phyloP scores from a whole-genome alignment of 345 rosid species.

The Moricandia arvensis region DNA sequence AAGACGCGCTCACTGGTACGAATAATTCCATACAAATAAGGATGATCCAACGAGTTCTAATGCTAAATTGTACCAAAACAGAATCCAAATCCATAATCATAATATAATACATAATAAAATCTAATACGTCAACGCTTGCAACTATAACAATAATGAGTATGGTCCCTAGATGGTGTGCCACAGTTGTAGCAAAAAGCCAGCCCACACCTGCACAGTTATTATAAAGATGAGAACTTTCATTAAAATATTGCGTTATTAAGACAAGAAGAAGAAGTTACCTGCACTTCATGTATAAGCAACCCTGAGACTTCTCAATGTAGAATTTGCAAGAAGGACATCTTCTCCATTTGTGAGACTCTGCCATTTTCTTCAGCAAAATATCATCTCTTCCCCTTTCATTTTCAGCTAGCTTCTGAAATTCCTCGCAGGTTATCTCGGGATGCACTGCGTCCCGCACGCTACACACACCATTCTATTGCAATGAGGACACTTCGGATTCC shows the following conservation, averaged over 20 bases:
- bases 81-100: background rate
- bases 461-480: conserved; percentile 55
- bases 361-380: conserved; percentile 46
- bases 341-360: conserved; percentile 43
- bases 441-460: conserved; percentile 53
- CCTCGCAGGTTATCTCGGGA: conserved; percentile 38
- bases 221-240: background rate
- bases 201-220: conserved; percentile 41
- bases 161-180: conserved; percentile 5
- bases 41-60: background rate
- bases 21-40: background rate
- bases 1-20: background rate
- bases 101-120: background rate
- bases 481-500: conserved; percentile 45
- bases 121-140: conserved; percentile 16
- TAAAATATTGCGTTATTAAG: background rate
- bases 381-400: conserved; percentile 48
- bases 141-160: conserved; percentile 13
- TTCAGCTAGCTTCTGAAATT: conserved; percentile 43
- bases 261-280: conserved; percentile 33
- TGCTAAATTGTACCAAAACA: background rate
- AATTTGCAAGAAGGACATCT: conserved; percentile 50
- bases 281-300: conserved; percentile 52
- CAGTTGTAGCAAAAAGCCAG: conserved; percentile 52
- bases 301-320: conserved; percentile 43